phyloP scores from a whole-genome alignment of 202 grass and related monocot genomes.

The Bolboschoenoplectus hybrid region DNA sequence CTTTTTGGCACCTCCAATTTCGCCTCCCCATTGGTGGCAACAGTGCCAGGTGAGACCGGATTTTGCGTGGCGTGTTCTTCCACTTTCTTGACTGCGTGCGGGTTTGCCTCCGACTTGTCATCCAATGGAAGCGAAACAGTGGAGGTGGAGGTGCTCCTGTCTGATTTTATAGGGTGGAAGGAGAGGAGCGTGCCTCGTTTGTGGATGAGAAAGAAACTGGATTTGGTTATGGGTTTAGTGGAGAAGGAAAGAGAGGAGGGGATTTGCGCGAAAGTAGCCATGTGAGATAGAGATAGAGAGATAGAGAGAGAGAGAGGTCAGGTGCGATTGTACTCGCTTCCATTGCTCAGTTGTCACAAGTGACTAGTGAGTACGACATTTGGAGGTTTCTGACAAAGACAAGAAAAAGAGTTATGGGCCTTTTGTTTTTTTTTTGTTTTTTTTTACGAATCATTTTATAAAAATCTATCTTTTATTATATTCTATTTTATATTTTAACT shows the following conservation, averaged over 20 bases:
- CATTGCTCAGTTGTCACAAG: not conserved
- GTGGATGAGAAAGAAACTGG: slow-evolving; percentile 47
- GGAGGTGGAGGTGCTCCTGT: slow-evolving; percentile 25
- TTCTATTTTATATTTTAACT: too few species aligned
- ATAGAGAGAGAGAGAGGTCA: not conserved
- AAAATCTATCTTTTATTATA: too few species aligned
- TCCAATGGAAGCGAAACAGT: slow-evolving; percentile 37
- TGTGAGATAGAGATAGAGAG: not conserved
- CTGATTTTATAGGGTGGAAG: slow-evolving; percentile 28
- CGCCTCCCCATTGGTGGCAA: not conserved
- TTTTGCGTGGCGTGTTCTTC: slow-evolving; percentile 13
- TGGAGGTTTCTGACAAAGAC: not conserved
- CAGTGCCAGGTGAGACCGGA: slow-evolving; percentile 46
- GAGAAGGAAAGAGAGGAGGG: not conserved
- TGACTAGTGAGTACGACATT: not conserved
- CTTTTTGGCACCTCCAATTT: slow-evolving; percentile 32
- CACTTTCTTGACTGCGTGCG: slow-evolving; percentile 32
- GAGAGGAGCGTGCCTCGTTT: slow-evolving; percentile 6
- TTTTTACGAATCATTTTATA: too few species aligned
- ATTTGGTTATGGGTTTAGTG: slow-evolving; percentile 55
- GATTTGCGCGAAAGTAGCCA: slow-evolving; percentile 1
- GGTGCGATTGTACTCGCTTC: not conserved
- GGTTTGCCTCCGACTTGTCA: slow-evolving; percentile 40
- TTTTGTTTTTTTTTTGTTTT: too few species aligned
- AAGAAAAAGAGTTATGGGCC: not conserved